These are phyloP conservation scores for Ophiocordyceps robertsii DNA, from an alignment of 2,329 filamentous ascomycete species.

Conservation along the genomic window DNA sequence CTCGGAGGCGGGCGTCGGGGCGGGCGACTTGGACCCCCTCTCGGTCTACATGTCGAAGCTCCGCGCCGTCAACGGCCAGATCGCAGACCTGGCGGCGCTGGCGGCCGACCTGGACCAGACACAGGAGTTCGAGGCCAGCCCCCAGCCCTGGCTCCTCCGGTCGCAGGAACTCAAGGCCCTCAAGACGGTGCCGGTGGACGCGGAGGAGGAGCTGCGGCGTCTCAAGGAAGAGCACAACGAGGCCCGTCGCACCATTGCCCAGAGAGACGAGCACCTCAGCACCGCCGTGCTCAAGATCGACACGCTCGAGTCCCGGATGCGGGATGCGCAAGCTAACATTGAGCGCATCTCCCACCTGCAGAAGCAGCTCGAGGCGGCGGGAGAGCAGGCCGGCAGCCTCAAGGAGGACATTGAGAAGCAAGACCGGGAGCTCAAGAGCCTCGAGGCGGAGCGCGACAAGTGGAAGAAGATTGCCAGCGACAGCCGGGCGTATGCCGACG, in stretches of 20 bases:
- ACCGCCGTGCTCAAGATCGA: slow-evolving; percentile 88
- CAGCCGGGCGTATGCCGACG: slow-evolving; percentile 39
- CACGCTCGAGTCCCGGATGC: slow-evolving; percentile 77
- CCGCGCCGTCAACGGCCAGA: slow-evolving; percentile 45
- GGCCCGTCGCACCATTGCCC: slow-evolving; percentile 55
- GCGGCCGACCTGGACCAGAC: slow-evolving; percentile 59
- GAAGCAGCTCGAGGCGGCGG: slow-evolving; percentile 38
- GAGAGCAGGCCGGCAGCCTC: slow-evolving; percentile 36
- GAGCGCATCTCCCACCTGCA: slow-evolving; percentile 55
- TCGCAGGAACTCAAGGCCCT: slow-evolving; percentile 71
- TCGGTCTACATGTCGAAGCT: slow-evolving; percentile 55
- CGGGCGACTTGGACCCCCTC: slow-evolving; percentile 55
- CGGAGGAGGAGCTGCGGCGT: slow-evolving; percentile 70
- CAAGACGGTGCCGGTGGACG: slow-evolving; percentile 67
- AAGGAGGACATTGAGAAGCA: slow-evolving; percentile 54
- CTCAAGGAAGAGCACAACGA: slow-evolving; percentile 72
- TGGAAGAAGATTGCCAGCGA: slow-evolving; percentile 60
- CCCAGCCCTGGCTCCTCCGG: slow-evolving; percentile 72
- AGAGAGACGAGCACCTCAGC: slow-evolving; percentile 71
- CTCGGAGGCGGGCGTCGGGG: slow-evolving; percentile 31
- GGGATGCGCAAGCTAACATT: slow-evolving; percentile 67
- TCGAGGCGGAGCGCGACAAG: slow-evolving; percentile 54
- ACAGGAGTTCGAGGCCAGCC: slow-evolving; percentile 63
- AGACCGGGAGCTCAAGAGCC: slow-evolving; percentile 49
- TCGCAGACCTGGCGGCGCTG: slow-evolving; percentile 58